phyloP scores from a whole-genome alignment of 495 filamentous ascomycete genomes.

The Parmelia sp. region DNA sequence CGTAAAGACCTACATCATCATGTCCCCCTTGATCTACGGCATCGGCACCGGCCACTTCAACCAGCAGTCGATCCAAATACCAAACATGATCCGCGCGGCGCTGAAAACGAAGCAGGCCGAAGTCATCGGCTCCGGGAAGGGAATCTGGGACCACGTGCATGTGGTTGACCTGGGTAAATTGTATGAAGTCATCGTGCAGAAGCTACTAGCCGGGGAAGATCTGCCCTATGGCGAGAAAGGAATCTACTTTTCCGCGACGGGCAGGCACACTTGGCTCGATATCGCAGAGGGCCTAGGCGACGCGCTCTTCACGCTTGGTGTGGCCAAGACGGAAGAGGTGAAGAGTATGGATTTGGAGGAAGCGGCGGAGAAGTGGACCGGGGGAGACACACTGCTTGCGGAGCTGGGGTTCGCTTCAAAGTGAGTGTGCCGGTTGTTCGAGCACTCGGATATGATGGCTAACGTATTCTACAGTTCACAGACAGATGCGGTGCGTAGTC shows the following conservation, averaged over 20 bases:
- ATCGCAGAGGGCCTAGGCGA: constrained; percentile 34
- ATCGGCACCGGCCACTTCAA: constrained; percentile 41
- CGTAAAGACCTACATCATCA: constrained; percentile 44
- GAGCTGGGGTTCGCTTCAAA: constrained; percentile 38
- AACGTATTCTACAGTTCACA: constrained; percentile 16
- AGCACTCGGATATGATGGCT: background rate
- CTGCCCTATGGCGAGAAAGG: constrained; percentile 39
- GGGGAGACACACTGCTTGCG: constrained; percentile 25
- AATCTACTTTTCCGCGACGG: constrained; percentile 41
- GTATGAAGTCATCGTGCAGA: constrained; percentile 30
- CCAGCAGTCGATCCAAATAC: constrained; percentile 37
- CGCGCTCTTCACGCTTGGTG: constrained; percentile 30
- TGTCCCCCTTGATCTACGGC: constrained; percentile 45
- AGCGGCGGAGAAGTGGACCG: constrained; percentile 29
- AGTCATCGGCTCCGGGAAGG: constrained; percentile 37
- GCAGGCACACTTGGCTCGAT: constrained; percentile 37
- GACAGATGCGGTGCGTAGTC: constrained; percentile 31
- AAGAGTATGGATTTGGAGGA: constrained; percentile 34
- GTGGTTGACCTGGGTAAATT: constrained; percentile 41
- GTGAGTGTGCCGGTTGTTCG: constrained; percentile 13
- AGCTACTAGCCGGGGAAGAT: constrained; percentile 23
- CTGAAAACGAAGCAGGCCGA: constrained; percentile 28
- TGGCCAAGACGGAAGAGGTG: constrained; percentile 30
- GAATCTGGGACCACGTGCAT: constrained; percentile 44
- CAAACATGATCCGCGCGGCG: constrained; percentile 26